Base-by-base conservation (phyloP, 257 asterid species). In the Solanum dulcamara region DNA sequence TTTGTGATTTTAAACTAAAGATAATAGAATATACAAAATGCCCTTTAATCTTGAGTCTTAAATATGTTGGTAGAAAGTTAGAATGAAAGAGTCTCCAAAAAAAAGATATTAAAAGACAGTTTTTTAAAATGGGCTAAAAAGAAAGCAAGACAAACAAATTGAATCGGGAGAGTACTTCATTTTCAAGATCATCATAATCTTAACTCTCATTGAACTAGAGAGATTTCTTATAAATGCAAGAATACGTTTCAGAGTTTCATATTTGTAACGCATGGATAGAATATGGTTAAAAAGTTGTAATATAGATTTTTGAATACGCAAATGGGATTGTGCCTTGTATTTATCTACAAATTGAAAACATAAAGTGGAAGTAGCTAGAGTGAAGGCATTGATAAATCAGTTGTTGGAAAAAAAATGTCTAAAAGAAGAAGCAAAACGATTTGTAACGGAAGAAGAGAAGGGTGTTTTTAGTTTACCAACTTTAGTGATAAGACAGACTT, bases 381-480 rank as follows among this genome's bases (percentile, higher is more conserved):
- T 57, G 67, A 37, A 85, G 50, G 85, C 83, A 57, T 68, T 62
- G 70, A 84, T 50, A 64, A 44, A 46, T 50, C 44, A 60, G 48
- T 64, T 53, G 62, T 55, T 26, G 48, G n/a, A 22, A 26, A 67
- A 32, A 67, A 67, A 1, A 77, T 26, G 24, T 48, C 87, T 53
- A 87, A 84, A 75, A 80, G 55, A 55, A 7, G 85, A 88, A 88
- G 91, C 89, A 86, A 86, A 71, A 71, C 81, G 89, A 86, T 86
- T 88, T 90, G 92, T 81, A 90, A 86, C 90, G 74, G 91, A 90
- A 88, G 90, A 82, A 77, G 88, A 85, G 85, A 90, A 57, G 77
- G 86, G 75, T 84, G 90, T 86, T 90, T 86, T 90, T 87, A 71
- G 89, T 81, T 89, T 88, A 93, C 93, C 95, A 89, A 93, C 97